Conservation (phyloP, 139 green algal genomes). For the Micractinium sp. region DNA sequence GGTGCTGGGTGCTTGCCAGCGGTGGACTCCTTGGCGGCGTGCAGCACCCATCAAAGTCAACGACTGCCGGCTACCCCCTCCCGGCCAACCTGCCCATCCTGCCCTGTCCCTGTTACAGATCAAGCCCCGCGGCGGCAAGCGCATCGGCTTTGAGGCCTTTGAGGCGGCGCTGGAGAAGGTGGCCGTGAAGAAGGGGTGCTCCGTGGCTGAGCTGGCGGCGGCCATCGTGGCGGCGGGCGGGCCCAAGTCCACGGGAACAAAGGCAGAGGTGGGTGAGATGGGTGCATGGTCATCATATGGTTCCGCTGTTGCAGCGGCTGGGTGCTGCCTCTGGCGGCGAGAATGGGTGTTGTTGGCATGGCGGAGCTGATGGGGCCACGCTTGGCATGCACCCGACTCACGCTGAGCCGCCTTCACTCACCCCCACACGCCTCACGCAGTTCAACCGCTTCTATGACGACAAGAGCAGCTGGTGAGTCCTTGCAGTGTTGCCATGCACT, state of each 20-base stretch:
- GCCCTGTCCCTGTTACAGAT: background rate
- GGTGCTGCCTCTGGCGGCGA: no score
- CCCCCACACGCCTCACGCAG: background rate
- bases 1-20: background rate
- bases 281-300: no score
- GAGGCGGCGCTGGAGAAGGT: slow-evolving; percentile 30
- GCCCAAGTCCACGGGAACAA: slow-evolving; percentile 17
- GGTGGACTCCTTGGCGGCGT: background rate
- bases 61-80: background rate
- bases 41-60: background rate
- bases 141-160: slow-evolving; percentile 20
- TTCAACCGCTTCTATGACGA: slow-evolving; percentile 11
- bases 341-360: no score
- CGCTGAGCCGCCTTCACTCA: background rate
- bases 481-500: background rate
- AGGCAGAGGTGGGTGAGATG: background rate
- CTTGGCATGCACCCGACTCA: background rate
- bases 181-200: slow-evolving; percentile 12
- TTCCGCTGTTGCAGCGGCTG: no score
- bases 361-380: no score
- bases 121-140: slow-evolving; percentile 25
- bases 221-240: slow-evolving; percentile 2
- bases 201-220: background rate
- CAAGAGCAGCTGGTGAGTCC: slow-evolving; percentile 9
- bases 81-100: background rate